These are phyloP conservation scores for Oryza punctata DNA, from an alignment of 176 grass and related monocot species.

Conservation along the genomic window DNA sequence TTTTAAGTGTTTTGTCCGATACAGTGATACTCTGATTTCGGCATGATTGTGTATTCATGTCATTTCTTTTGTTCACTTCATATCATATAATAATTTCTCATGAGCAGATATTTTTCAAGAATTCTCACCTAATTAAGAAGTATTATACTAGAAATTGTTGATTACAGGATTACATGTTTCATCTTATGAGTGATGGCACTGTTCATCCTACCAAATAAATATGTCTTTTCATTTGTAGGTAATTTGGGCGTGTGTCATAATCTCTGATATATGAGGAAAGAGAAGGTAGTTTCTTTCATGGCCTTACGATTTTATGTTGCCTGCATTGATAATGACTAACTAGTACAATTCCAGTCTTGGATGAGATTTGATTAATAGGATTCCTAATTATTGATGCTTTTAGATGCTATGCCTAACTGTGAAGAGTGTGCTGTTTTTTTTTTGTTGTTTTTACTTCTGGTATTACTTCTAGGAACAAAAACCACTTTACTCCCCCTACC, in stretches of 20 bases:
- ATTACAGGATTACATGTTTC: slow-evolving; percentile 81
- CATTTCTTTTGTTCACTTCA: slow-evolving; percentile 9
- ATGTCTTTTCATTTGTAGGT: slow-evolving; percentile 99
- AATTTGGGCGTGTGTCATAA: slow-evolving; percentile 87
- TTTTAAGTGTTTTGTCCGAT: slow-evolving; percentile 26
- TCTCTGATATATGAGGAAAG: slow-evolving; percentile 95
- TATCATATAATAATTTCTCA: slow-evolving; percentile 5
- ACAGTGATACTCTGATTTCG: slow-evolving; percentile 35
- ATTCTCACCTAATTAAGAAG: slow-evolving; percentile 31
- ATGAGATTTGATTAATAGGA: slow-evolving; percentile 38
- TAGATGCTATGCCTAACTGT: neutral
- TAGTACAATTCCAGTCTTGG: slow-evolving; percentile 30
- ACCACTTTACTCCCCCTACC: neutral
- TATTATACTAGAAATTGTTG: slow-evolving; percentile 35
- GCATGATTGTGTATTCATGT: neutral
- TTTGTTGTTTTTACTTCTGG: slow-evolving; percentile 11
- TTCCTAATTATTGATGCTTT: slow-evolving; percentile 25
- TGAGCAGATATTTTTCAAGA: slow-evolving; percentile 13
- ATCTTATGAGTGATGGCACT: slow-evolving; percentile 80
- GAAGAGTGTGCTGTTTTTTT: slow-evolving; percentile 10
- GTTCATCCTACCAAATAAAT: slow-evolving; percentile 96
- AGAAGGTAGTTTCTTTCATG: slow-evolving; percentile 98
- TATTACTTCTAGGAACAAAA: slow-evolving; percentile 19
- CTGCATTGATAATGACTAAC: slow-evolving; percentile 40
- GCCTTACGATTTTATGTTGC: slow-evolving; percentile 63